phyloP scores from a whole-genome alignment of 148 eudicot genomes.

The Heliamphora exappendiculata region DNA sequence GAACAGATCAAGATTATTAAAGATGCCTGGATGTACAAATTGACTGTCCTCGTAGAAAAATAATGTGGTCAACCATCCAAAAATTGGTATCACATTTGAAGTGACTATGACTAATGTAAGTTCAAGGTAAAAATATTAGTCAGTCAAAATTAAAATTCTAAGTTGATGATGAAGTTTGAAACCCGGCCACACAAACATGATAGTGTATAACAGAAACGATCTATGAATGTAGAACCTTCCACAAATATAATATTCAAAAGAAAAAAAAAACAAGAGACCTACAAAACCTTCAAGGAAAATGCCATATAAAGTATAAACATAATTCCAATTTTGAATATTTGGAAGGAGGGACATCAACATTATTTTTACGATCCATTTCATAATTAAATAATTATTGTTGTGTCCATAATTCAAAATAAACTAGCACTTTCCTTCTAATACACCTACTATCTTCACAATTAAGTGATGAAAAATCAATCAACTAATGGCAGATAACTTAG shows the following conservation, averaged over 20 bases:
- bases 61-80: too few species aligned
- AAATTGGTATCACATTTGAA: too few species aligned
- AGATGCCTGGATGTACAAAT: too few species aligned
- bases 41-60: too few species aligned
- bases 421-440: not conserved
- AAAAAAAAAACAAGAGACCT: not conserved
- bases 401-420: not conserved
- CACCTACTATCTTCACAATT: not conserved
- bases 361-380: not conserved
- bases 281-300: not conserved
- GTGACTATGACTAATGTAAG: too few species aligned
- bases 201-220: not conserved
- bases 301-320: too few species aligned
- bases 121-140: not conserved
- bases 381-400: not conserved
- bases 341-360: not conserved
- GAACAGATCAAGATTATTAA: too few species aligned
- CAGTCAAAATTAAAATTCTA: not conserved
- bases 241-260: not conserved
- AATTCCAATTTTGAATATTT: not conserved
- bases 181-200: not conserved
- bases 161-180: not conserved
- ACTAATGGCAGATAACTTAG: not conserved
- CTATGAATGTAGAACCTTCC: not conserved
- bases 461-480: not conserved